A percentile compares a stretch with the other conserved stretches of the same genome.
Conservation (phyloP, 371 early-diverging fungal species). For the Syncephalastrum sp. region DNA sequence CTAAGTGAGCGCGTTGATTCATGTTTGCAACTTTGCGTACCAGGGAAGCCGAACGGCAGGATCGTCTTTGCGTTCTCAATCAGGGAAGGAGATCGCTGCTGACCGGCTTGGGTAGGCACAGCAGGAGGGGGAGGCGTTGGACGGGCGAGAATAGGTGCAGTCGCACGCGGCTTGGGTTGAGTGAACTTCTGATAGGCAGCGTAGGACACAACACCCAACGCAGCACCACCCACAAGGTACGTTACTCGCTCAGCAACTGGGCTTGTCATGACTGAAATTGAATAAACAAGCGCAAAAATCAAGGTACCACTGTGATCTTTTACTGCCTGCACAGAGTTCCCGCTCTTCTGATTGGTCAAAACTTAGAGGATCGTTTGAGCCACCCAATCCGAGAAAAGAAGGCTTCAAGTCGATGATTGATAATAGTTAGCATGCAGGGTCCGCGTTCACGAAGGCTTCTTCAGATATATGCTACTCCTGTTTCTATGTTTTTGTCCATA, state of each 20-base stretch:
- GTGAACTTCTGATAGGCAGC: constrained; percentile 43
- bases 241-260: constrained; percentile 38
- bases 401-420: too few species aligned
- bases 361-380: too few species aligned
- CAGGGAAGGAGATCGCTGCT: constrained; percentile 11
- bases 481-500: too few species aligned
- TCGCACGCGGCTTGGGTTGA: constrained; percentile 29
- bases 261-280: constrained; percentile 7
- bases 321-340: too few species aligned
- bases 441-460: too few species aligned
- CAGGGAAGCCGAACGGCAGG: constrained; percentile 52
- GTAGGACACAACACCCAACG: constrained; percentile 41
- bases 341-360: too few species aligned
- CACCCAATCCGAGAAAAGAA: too few species aligned
- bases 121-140: constrained; percentile 8
- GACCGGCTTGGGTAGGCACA: constrained; percentile 6
- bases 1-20: not conserved
- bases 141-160: constrained; percentile 6
- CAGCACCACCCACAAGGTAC: constrained; percentile 49
- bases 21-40: constrained; percentile 7
- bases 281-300: too few species aligned
- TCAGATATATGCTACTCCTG: too few species aligned
- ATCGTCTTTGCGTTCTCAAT: constrained; percentile 46
- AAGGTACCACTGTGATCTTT: too few species aligned
- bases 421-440: too few species aligned